Evolutionary conservation across 2,329 filamentous ascomycete genomes (phyloP).

Genomic region (Chrysosphaeria jannelii): DNA sequence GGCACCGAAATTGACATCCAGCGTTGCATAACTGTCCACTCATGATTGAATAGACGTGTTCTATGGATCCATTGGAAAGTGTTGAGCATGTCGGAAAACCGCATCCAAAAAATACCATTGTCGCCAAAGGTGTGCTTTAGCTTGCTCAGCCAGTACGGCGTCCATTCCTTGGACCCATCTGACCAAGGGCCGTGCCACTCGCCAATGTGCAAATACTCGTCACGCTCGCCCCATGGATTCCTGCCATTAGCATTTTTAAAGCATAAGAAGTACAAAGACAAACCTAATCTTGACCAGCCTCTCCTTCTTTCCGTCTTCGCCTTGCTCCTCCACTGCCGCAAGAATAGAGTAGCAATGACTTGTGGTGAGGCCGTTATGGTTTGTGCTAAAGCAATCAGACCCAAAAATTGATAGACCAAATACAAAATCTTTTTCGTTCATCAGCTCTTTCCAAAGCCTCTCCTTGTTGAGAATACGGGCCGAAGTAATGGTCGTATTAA

Average conservation of each 20-base stretch:
- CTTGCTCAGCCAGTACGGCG: constrained; percentile 36
- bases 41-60: constrained; percentile 15
- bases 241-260: no score
- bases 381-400: constrained; percentile 1
- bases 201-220: constrained; percentile 8
- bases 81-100: constrained; percentile 14
- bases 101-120: constrained; percentile 25
- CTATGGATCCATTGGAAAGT: constrained; percentile 15
- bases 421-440: constrained; percentile 14
- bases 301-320: constrained; percentile 11
- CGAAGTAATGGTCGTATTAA: constrained; percentile 22
- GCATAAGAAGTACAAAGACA: no score
- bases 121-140: constrained; percentile 36
- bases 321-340: constrained; percentile 14
- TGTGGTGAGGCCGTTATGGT: constrained; percentile 6
- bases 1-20: constrained; percentile 14
- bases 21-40: constrained; percentile 15
- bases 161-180: constrained; percentile 47
- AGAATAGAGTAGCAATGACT: constrained; percentile 22
- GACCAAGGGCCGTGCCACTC: constrained; percentile 49
- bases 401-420: constrained; percentile 15
- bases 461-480: constrained; percentile 33
- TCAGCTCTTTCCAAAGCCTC: constrained; percentile 38
- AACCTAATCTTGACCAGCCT: constrained; percentile 14
- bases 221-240: constrained; percentile 40